These are phyloP conservation scores for Epipyxis sp. DNA, from an alignment of 108 stramenopile genomes.

Conservation along the genomic window DNA sequence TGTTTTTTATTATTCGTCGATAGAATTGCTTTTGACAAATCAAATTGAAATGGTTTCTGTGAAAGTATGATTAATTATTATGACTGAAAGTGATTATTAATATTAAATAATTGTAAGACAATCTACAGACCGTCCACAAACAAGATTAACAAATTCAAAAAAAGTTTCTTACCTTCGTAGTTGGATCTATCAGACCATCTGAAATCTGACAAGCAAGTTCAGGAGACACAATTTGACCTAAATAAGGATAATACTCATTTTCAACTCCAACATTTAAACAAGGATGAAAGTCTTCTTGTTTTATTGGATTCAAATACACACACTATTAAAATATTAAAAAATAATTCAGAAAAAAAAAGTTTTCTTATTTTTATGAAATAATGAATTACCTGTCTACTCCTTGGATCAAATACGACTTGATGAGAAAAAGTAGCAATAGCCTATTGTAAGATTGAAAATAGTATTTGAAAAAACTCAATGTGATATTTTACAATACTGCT, in stretches of 20 bases:
- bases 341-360: neutral
- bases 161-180: slow-evolving; percentile 24
- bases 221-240: neutral
- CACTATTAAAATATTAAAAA: neutral
- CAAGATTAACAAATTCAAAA: neutral
- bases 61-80: too few species aligned
- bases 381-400: slow-evolving; percentile 5
- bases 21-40: neutral
- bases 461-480: neutral
- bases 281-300: neutral
- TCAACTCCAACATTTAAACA: neutral
- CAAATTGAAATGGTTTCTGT: neutral
- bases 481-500: neutral
- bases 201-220: neutral
- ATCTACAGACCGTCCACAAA: too few species aligned
- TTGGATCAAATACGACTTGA: slow-evolving; percentile 24
- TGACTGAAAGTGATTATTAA: too few species aligned
- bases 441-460: neutral
- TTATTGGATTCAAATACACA: neutral
- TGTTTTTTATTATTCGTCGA: too few species aligned
- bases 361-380: neutral
- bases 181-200: slow-evolving; percentile 19
- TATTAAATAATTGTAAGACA: too few species aligned
- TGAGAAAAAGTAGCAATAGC: slow-evolving; percentile 22
- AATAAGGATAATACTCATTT: neutral